Evolutionary conservation across 2,329 filamentous ascomycete species (phyloP).

Genomic region (Cadophora sp.): DNA sequence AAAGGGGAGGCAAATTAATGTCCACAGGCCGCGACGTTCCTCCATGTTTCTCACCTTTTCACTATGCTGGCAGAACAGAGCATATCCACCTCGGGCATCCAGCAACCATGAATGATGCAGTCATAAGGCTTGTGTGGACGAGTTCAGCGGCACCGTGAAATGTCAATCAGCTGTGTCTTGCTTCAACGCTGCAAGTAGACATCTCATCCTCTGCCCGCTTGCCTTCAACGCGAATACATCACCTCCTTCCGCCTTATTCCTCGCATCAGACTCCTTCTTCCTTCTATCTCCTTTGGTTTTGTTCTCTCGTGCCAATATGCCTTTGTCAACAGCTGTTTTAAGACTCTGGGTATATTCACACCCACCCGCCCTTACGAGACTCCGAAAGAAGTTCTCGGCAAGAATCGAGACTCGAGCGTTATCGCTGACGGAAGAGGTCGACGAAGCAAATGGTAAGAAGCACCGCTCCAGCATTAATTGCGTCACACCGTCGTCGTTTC

Average conservation of each 20-base stretch:
- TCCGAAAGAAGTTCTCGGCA: slow-evolving; percentile 58
- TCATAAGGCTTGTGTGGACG: no score
- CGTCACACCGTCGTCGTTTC: slow-evolving; percentile 51
- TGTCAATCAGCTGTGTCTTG: slow-evolving; percentile 6
- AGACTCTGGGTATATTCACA: slow-evolving; percentile 44
- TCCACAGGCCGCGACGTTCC: neutral
- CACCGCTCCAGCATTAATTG: slow-evolving; percentile 56
- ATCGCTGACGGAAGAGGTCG: slow-evolving; percentile 53
- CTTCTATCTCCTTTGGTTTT: slow-evolving; percentile 53
- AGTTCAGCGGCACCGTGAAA: neutral
- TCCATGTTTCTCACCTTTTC: neutral
- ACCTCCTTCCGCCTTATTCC: slow-evolving; percentile 41
- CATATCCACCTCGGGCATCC: neutral
- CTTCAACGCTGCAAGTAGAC: slow-evolving; percentile 33
- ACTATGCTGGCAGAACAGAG: neutral
- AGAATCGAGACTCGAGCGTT: slow-evolving; percentile 64
- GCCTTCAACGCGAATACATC: slow-evolving; percentile 37
- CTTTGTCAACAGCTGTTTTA: slow-evolving; percentile 54
- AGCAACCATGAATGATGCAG: neutral
- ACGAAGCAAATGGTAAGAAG: slow-evolving; percentile 61
- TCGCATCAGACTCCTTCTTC: slow-evolving; percentile 45
- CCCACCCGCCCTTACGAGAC: slow-evolving; percentile 49
- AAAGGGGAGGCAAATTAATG: no score
- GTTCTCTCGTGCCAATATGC: slow-evolving; percentile 56
- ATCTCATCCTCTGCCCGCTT: slow-evolving; percentile 45